These are phyloP conservation scores for Thielaviopsis populi DNA, from an alignment of 2,329 filamentous ascomycete species.

Conservation along the genomic window DNA sequence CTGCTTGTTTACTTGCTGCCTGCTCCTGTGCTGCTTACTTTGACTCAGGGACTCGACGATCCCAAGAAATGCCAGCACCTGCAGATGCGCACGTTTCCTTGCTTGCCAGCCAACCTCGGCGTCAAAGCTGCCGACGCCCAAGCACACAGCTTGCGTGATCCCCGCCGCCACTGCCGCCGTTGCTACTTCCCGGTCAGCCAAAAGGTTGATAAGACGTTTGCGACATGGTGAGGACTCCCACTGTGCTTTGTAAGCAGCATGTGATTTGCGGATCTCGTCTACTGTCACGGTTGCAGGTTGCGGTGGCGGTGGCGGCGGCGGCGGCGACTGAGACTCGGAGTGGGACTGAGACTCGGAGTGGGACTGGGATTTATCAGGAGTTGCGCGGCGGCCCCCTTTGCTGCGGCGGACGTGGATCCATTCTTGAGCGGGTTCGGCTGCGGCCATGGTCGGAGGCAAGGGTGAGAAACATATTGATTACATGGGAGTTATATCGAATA, in stretches of 20 bases:
- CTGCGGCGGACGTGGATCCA: slow-evolving; percentile 8
- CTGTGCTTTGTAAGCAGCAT: not conserved
- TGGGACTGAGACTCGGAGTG: not conserved
- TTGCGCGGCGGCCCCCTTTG: not conserved
- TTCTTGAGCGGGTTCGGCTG: not conserved
- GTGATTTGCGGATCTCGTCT: slow-evolving; percentile 3
- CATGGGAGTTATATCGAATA: not conserved
- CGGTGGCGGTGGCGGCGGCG: no score
- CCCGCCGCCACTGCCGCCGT: not conserved
- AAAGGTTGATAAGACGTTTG: not conserved
- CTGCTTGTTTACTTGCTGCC: not conserved
- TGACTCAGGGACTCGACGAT: slow-evolving; percentile 27
- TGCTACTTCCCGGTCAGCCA: not conserved
- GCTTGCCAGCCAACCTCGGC: slow-evolving; percentile 32
- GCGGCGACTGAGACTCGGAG: not conserved
- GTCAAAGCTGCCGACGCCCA: slow-evolving; percentile 42
- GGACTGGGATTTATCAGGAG: not conserved
- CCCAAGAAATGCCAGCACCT: slow-evolving; percentile 37
- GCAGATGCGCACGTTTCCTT: slow-evolving; percentile 33
- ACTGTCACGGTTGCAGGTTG: not conserved
- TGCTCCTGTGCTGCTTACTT: not conserved
- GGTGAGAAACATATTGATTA: not conserved
- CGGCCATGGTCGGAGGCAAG: not conserved
- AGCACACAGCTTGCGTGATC: slow-evolving; percentile 31
- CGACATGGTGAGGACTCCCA: not conserved